Conservation (phyloP, 139 green algal species). For the Chlamydomonas urium region DNA sequence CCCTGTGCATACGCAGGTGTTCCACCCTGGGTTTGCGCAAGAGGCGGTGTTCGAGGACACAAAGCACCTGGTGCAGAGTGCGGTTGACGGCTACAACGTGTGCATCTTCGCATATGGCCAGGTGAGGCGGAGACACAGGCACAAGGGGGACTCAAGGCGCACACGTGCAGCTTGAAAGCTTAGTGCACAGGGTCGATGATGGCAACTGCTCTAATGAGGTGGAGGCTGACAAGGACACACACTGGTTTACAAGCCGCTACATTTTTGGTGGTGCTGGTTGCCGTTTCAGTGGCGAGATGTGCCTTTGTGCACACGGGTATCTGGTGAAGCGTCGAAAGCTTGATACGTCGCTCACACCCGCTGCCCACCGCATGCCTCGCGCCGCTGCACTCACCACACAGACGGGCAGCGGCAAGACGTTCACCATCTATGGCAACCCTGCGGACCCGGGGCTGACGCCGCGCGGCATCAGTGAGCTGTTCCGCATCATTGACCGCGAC, state of each 20-base stretch:
- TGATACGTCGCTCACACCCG: too few species aligned
- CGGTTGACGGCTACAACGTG: slow-evolving; percentile 87
- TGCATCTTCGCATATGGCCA: slow-evolving; percentile 85
- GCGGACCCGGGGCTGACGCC: slow-evolving; percentile 78
- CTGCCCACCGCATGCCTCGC: too few species aligned
- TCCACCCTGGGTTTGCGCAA: slow-evolving; percentile 57
- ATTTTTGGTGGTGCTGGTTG: too few species aligned
- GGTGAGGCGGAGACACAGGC: slow-evolving; percentile 4
- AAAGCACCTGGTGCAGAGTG: slow-evolving; percentile 90
- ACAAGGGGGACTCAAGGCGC: too few species aligned
- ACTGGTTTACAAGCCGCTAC: too few species aligned
- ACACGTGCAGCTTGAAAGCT: too few species aligned
- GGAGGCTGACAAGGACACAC: not conserved
- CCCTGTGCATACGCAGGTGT: too few species aligned
- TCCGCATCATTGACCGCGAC: slow-evolving; percentile 70
- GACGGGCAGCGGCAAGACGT: slow-evolving; percentile 81
- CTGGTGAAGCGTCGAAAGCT: too few species aligned
- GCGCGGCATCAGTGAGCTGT: slow-evolving; percentile 85
- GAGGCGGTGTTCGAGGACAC: slow-evolving; percentile 95
- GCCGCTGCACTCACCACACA: too few species aligned
- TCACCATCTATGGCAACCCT: slow-evolving; percentile 83
- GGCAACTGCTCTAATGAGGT: too few species aligned
- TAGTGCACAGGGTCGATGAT: too few species aligned
- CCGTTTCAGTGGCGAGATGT: too few species aligned
- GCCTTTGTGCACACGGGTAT: slow-evolving; percentile 60